Evolutionary conservation across 1,139 yeast genomes (phyloP).

Genomic region (Suhomyces yuchorum): DNA sequence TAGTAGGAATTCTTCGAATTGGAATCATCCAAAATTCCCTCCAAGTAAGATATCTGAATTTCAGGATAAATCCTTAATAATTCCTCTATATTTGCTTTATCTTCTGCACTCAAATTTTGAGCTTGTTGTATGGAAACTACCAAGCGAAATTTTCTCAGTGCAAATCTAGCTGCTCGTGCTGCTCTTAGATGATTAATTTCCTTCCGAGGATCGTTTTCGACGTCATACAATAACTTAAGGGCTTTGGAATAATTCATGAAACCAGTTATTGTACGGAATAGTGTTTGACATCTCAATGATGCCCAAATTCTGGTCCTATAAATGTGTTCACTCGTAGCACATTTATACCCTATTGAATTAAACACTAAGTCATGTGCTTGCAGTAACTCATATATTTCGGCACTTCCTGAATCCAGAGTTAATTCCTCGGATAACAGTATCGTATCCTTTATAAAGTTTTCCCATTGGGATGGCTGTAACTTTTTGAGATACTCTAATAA

Average conservation of each 20-base stretch:
- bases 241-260: slow-evolving; percentile 61
- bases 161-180: slow-evolving; percentile 40
- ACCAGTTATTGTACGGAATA: slow-evolving; percentile 57
- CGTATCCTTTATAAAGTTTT: slow-evolving; percentile 53
- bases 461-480: slow-evolving; percentile 55
- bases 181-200: background rate
- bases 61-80: slow-evolving; percentile 65
- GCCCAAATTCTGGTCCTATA: slow-evolving; percentile 61
- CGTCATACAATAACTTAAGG: slow-evolving; percentile 48
- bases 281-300: slow-evolving; percentile 55
- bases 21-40: slow-evolving; percentile 32
- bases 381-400: background rate
- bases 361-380: slow-evolving; percentile 32
- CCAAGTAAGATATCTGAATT: slow-evolving; percentile 60
- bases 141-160: slow-evolving; percentile 63
- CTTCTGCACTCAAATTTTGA: slow-evolving; percentile 51
- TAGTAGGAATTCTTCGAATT: slow-evolving; percentile 28
- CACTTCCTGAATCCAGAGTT: slow-evolving; percentile 32
- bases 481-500: slow-evolving; percentile 54
- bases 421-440: slow-evolving; percentile 47
- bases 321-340: slow-evolving; percentile 56
- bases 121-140: slow-evolving; percentile 74
- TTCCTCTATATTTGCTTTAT: slow-evolving; percentile 56
- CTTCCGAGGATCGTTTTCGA: slow-evolving; percentile 32
- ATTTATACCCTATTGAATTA: slow-evolving; percentile 53